Conservation (phyloP, 2,329 filamentous ascomycete genomes). For the Lecanoromycetidae sp. region DNA sequence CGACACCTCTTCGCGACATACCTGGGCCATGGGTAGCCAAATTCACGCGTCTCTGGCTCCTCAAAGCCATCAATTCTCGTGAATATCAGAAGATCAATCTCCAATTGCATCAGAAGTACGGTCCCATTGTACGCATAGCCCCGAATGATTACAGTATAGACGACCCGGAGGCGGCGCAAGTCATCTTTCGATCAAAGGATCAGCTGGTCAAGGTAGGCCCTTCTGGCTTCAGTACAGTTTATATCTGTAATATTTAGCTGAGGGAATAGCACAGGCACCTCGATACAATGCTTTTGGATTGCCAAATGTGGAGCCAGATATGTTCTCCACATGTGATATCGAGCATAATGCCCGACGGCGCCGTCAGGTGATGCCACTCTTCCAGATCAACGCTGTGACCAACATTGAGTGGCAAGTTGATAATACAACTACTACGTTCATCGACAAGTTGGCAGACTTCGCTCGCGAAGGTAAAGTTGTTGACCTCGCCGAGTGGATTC, state of each 20-base stretch:
- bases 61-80: constrained; percentile 1
- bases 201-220: constrained; percentile 11
- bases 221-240: neutral
- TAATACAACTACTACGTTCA: neutral
- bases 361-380: constrained; percentile 8
- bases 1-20: constrained; percentile 20
- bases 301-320: neutral
- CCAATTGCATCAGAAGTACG: constrained; percentile 6
- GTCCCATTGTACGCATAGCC: constrained; percentile 31
- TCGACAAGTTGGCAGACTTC: constrained; percentile 1
- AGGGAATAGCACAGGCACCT: neutral
- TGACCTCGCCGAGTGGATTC: constrained; percentile 6
- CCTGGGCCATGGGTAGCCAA: constrained; percentile 24
- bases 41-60: constrained; percentile 18
- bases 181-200: constrained; percentile 10
- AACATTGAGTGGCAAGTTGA: constrained; percentile 6
- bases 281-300: constrained; percentile 7
- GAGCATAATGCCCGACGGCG: constrained; percentile 3
- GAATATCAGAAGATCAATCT: constrained; percentile 3
- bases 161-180: constrained; percentile 19
- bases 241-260: neutral
- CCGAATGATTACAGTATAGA: constrained; percentile 33
- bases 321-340: constrained; percentile 4
- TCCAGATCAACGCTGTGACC: neutral
- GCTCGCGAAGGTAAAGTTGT: neutral